These are phyloP conservation scores for Arxiozyma slooffiae DNA, from an alignment of 1,139 yeast genomes.

Conservation along the genomic window DNA sequence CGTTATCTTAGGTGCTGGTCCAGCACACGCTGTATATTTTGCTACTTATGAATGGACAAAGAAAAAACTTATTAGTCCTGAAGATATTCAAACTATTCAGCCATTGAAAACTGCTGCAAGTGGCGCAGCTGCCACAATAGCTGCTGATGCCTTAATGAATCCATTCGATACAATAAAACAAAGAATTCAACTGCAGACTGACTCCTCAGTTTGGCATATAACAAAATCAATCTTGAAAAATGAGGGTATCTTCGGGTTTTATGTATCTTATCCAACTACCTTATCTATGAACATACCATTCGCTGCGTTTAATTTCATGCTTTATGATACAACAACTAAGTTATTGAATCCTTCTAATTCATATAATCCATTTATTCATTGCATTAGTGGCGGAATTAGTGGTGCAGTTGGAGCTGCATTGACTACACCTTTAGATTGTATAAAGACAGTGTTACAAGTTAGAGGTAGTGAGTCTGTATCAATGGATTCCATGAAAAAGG, in stretches of 20 bases:
- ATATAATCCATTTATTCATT: slow-evolving; percentile 86
- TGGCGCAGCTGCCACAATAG: slow-evolving; percentile 89
- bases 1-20: slow-evolving; percentile 96
- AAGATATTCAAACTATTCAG: slow-evolving; percentile 30
- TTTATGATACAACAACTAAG: slow-evolving; percentile 76
- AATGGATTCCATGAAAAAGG: slow-evolving; percentile 43
- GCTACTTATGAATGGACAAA: slow-evolving; percentile 90
- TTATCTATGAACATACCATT: slow-evolving; percentile 88
- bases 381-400: slow-evolving; percentile 88
- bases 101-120: slow-evolving; percentile 78
- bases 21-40: slow-evolving; percentile 96
- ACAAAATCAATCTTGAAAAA: slow-evolving; percentile 45
- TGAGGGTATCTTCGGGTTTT: slow-evolving; percentile 82
- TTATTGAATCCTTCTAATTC: slow-evolving; percentile 64
- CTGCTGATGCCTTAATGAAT: slow-evolving; percentile 93
- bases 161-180: slow-evolving; percentile 96
- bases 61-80: slow-evolving; percentile 25
- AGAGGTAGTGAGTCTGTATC: slow-evolving; percentile 33
- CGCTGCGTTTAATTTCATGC: slow-evolving; percentile 89
- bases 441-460: slow-evolving; percentile 77
- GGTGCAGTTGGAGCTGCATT: slow-evolving; percentile 96
- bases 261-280: slow-evolving; percentile 91
- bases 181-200: slow-evolving; percentile 52
- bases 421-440: slow-evolving; percentile 91
- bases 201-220: slow-evolving; percentile 30